Base-by-base conservation (phyloP, 1,139 yeast genomes). In the Magnusiomyces tetraspermus region DNA sequence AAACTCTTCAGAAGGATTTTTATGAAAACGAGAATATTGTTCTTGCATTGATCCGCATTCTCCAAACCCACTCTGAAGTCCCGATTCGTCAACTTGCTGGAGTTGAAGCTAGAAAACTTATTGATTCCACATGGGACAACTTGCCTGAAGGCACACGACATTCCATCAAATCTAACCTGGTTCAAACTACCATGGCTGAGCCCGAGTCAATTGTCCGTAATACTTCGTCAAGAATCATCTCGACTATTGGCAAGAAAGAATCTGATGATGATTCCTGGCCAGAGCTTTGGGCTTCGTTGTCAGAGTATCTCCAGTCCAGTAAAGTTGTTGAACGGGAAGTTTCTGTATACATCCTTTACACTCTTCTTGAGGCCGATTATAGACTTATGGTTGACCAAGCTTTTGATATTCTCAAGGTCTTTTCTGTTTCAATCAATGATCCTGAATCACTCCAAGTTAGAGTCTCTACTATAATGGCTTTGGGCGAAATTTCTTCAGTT, bases 41-140 rank as follows among this genome's bases (percentile, higher is more conserved):
- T 55, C 94, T 96, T 30, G 83, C 95, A 10, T 76, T 90, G 66
- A 74, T 92, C 61, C 95, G 86, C 64, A 79, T 92, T 59, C 76
- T 88, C 65, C 92, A 85, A 69, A 76, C 76, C 60, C 79, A 82
- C 59, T 72, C 74, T 43, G 80, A 79, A 60, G 80, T 76, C 56
- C 80, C 82, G 61, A 68, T 85, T 60, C 72, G 77, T 44, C 96
- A 89, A 70, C 76, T 92, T 59, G 95, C 97, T 19, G 95, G 97
- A 57, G 96, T 92, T 56, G 98, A 92, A 71, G 90, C 90, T 46
- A 82, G 96, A 72, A 92, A 94, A 70, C 78, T 85, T 65, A 81
- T 88, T 50, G 65, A 77, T 51, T 75, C 77, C 59, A 82, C 81
- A 65, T 92, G 98, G 98, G 79, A 75, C 42, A 60, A 67, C 31